Conservation (phyloP, 2,329 filamentous ascomycete species). For the Kalmusia sp. region DNA sequence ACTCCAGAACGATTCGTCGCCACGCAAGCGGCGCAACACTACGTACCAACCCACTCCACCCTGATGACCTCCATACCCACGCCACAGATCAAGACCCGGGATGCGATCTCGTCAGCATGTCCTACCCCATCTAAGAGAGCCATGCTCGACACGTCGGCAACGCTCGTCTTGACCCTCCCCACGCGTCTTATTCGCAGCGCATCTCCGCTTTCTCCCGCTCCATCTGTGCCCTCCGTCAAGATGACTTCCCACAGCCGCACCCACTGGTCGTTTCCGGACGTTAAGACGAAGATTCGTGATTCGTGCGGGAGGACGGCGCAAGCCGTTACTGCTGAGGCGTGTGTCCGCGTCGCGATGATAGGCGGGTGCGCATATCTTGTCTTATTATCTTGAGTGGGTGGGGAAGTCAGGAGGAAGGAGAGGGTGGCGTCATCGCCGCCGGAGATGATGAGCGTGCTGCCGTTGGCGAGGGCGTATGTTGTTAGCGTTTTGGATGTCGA, state of each 20-base stretch:
- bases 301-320: slow-evolving; percentile 50
- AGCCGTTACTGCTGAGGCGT: slow-evolving; percentile 74
- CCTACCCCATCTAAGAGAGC: slow-evolving; percentile 42
- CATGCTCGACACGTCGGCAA: slow-evolving; percentile 64
- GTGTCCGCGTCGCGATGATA: slow-evolving; percentile 63
- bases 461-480: slow-evolving; percentile 35
- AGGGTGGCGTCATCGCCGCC: slow-evolving; percentile 91
- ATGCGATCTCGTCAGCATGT: background rate
- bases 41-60: slow-evolving; percentile 14
- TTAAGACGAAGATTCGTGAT: slow-evolving; percentile 33
- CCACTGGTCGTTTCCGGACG: slow-evolving; percentile 56
- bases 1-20: too few species aligned
- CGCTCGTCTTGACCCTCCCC: slow-evolving; percentile 51
- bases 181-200: slow-evolving; percentile 39
- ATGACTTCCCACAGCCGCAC: slow-evolving; percentile 55
- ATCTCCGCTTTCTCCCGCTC: slow-evolving; percentile 4
- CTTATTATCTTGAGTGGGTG: slow-evolving; percentile 20
- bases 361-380: slow-evolving; percentile 28
- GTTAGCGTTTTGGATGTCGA: slow-evolving; percentile 74
- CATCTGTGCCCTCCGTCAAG: background rate
- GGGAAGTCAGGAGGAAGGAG: slow-evolving; percentile 50
- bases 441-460: slow-evolving; percentile 66
- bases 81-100: slow-evolving; percentile 39
- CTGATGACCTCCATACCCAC: slow-evolving; percentile 44
- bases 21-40: too few species aligned